Evolutionary conservation across 2,329 filamentous ascomycete species (phyloP), one percentile per base, ranked within the genome.

Genomic region (Fusarium compactum): DNA sequence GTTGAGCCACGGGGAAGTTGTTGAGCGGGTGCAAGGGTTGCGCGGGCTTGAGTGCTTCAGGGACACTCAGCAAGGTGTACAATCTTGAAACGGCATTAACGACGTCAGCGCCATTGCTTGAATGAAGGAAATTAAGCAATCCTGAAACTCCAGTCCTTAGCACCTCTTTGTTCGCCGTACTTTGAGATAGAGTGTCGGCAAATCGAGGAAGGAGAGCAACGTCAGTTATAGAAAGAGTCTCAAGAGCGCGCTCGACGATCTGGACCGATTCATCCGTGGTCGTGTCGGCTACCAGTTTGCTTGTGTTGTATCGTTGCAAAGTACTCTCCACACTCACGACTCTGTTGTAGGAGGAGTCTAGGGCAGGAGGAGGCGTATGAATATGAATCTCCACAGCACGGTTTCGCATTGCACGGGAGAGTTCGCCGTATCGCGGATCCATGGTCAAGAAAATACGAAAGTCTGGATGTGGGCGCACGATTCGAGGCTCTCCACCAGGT

Each of bases 401-500:
- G 80, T 99, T 99, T 61, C 97, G 87, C 96, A 99, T 99, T 1
- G 96, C 96, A 68, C 96, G 88, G 6, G 96, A 99, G 11, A 99
- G 85, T 79, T 99, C 96, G 20, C 96, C 97, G 78, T 97, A 93
- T 52, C 91, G 89, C 47, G 96, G 91, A 78, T 99, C 95, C 84
- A 97, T 92, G 0, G 95, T 98, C 78, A 99, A 83, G 80, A 99
- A 98, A 22, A 99, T 90, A 61, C 95, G 88, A 80, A 99, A 99
- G 65, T 94, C 88, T 0, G 91, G 87, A 81, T 98, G 95, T 16
- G 96, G 95, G 59, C 82, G 88, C 52, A 99, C 88, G 38, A 97
- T 82, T 60, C 93, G 89, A 14, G 95, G 92, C 74, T 93, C 90
- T 32, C 95, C 95, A 76, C 95, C 90, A 12, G 90, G 87, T 15